These are phyloP conservation scores for Sclerospora graminicola DNA, from an alignment of 352 stramenopile genomes.

Conservation along the genomic window DNA sequence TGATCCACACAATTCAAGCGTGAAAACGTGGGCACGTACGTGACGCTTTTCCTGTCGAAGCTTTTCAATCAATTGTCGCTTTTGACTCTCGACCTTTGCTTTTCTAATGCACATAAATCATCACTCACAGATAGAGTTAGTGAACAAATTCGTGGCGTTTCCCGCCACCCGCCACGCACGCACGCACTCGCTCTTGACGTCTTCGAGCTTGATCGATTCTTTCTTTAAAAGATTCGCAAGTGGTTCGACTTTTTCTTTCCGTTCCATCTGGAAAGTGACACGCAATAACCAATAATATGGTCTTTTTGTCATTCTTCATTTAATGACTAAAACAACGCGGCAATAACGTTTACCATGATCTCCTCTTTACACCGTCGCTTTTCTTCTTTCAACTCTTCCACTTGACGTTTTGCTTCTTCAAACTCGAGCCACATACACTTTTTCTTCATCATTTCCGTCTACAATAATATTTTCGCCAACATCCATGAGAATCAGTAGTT, in stretches of 20 bases:
- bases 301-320: no score
- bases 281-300: no score
- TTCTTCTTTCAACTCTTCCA: constrained; percentile 53
- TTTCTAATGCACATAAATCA: constrained; percentile 25
- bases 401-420: constrained; percentile 57
- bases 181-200: constrained; percentile 65
- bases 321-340: no score
- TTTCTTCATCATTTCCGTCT: constrained; percentile 80
- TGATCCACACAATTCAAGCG: no score
- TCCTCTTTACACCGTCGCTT: constrained; percentile 59
- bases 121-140: no score
- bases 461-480: no score
- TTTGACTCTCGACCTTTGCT: constrained; percentile 31
- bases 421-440: constrained; percentile 83
- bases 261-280: constrained; percentile 53
- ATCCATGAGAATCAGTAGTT: no score
- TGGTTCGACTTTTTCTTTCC: constrained; percentile 48
- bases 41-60: constrained; percentile 58
- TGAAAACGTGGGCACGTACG: constrained; percentile 12
- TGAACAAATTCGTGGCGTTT: no score
- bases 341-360: constrained; percentile 55
- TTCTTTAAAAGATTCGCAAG: constrained; percentile 59
- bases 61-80: constrained; percentile 45
- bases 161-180: no score
- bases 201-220: constrained; percentile 48